phyloP scores from a whole-genome alignment of 805 yeast genomes.

The Kodamaea nitidulidarum region DNA sequence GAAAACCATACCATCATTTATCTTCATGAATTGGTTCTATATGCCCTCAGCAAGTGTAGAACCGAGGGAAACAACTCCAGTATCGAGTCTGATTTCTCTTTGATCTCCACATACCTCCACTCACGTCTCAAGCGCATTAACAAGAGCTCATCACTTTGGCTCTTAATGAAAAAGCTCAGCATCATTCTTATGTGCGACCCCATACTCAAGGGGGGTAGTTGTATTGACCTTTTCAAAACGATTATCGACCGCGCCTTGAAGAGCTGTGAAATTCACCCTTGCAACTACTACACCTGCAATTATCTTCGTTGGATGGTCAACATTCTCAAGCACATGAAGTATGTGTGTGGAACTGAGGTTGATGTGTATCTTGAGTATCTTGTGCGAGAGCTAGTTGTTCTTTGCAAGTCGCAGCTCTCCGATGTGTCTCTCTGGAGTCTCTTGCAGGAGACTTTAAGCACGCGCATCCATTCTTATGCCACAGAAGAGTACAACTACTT shows the following conservation, averaged over 20 bases:
- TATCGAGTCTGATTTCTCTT: background rate
- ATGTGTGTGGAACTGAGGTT: background rate
- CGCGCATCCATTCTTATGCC: constrained; percentile 7
- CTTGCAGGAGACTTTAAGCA: constrained; percentile 7
- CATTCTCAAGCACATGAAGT: constrained; percentile 8
- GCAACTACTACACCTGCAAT: constrained; percentile 37
- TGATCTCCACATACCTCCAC: constrained; percentile 28
- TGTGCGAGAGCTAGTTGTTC: background rate
- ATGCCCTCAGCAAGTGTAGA: background rate
- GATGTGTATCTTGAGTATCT: background rate
- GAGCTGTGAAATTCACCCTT: constrained; percentile 33
- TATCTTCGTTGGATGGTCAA: constrained; percentile 29
- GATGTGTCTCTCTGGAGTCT: constrained; percentile 20
- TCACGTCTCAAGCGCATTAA: constrained; percentile 31
- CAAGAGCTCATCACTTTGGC: constrained; percentile 39
- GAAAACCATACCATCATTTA: constrained; percentile 32
- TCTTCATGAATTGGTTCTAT: constrained; percentile 22
- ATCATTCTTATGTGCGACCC: constrained; percentile 9
- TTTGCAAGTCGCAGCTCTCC: constrained; percentile 13
- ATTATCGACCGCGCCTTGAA: constrained; percentile 18
- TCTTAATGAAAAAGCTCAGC: constrained; percentile 25
- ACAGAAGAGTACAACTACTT: constrained; percentile 10
- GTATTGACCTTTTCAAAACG: background rate
- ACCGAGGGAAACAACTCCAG: background rate
- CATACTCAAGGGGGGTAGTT: constrained; percentile 6